Percentiles rank a stretch among this genome's conserved stretches.
Conservation (phyloP, 805 yeast genomes). For the Candida yuanshanica region DNA sequence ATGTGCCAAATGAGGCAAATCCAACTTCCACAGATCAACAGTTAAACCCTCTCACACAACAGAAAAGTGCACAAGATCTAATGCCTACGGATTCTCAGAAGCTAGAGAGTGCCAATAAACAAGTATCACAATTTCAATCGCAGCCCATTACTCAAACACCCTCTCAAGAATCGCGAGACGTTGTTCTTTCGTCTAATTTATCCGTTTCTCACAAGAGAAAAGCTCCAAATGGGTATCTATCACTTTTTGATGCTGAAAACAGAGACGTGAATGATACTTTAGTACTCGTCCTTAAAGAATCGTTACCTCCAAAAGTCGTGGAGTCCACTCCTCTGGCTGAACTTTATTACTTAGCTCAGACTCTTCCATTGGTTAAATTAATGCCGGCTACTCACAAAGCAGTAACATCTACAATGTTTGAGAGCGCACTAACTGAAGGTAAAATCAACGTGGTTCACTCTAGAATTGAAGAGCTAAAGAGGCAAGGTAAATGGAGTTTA, state of each 20-base stretch:
- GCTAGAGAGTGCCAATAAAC: background rate
- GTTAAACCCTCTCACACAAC: background rate
- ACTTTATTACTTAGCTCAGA: slow-evolving; percentile 79
- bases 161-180: background rate
- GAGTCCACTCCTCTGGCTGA: slow-evolving; percentile 74
- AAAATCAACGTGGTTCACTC: slow-evolving; percentile 85
- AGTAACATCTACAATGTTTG: slow-evolving; percentile 78
- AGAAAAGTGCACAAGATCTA: background rate
- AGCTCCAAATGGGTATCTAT: slow-evolving; percentile 10
- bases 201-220: slow-evolving; percentile 10
- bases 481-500: slow-evolving; percentile 85
- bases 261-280: slow-evolving; percentile 39
- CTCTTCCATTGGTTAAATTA: slow-evolving; percentile 75
- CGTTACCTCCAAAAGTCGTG: slow-evolving; percentile 46
- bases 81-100: too few species aligned
- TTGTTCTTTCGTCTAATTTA: background rate
- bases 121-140: background rate
- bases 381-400: slow-evolving; percentile 84
- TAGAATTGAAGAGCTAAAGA: slow-evolving; percentile 84
- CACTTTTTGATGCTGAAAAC: slow-evolving; percentile 28
- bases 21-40: background rate
- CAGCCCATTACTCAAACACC: background rate
- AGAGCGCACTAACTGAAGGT: slow-evolving; percentile 82
- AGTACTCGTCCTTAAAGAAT: slow-evolving; percentile 44
- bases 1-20: background rate